Conservation (phyloP, 257 asterid genomes). For the Dorcoceras hygrometricum region DNA sequence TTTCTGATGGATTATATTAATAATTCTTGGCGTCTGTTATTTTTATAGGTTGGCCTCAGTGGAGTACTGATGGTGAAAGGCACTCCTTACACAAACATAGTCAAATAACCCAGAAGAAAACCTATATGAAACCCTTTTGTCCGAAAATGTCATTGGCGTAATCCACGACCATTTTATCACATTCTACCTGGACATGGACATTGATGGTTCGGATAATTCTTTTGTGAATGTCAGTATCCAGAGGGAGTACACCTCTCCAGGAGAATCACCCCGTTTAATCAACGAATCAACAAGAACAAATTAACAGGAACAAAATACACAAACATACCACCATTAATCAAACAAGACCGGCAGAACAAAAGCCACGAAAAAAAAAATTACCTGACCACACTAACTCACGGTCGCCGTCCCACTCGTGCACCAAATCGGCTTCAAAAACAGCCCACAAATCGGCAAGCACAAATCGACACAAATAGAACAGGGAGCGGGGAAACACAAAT, state of each 20-base stretch:
- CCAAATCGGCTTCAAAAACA: too few relatives aligned
- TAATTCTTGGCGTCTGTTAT: background rate
- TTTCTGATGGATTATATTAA: conserved; percentile 10
- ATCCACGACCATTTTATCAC: conserved; percentile 76
- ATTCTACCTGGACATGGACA: conserved; percentile 68
- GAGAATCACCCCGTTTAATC: conserved; percentile 54
- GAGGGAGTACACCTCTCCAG: conserved; percentile 39
- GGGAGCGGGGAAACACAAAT: too few relatives aligned
- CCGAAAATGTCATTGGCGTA: conserved; percentile 67
- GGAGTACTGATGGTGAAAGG: conserved; percentile 86
- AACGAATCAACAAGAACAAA: too few relatives aligned
- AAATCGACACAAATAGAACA: too few relatives aligned
- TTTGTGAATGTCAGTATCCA: conserved; percentile 57
- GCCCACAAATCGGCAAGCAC: too few relatives aligned
- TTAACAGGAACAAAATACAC: too few relatives aligned
- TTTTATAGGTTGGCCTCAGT: conserved; percentile 56
- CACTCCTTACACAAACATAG: conserved; percentile 40
- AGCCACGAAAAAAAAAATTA: too few relatives aligned
- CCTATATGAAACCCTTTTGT: conserved; percentile 50
- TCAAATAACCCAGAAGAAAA: conserved; percentile 36
- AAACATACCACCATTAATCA: too few relatives aligned
- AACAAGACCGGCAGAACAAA: too few relatives aligned
- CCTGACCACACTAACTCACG: too few relatives aligned
- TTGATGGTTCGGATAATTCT: conserved; percentile 56
- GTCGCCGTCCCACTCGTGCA: too few relatives aligned